Base-by-base conservation (phyloP, 2,329 filamentous ascomycete species). In the Pestalotiopsis sp. region DNA sequence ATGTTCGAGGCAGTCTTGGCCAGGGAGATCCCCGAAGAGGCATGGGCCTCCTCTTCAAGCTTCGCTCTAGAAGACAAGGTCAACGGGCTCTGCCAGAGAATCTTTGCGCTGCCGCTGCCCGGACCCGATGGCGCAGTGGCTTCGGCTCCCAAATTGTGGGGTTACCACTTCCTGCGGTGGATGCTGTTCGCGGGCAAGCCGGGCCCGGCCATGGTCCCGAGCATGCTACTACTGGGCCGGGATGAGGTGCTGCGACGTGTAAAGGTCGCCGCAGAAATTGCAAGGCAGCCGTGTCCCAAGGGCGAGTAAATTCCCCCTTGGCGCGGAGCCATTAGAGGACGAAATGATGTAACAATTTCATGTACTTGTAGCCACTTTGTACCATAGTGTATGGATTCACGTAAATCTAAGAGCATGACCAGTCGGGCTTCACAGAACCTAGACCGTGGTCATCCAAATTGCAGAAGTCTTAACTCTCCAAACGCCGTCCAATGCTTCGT, bases 401-500 rank as follows among this genome's bases (percentile, higher is more conserved):
- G 60, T 69, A 71, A 68, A 72, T 66, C 45, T 64, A 60, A 36
- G 58, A 69, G 70, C 64, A 25, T 25, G 5, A 17, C 36, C 59
- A n/a, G 59, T 39, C 59, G 7, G 36, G 59, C 38, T n/a, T 39
- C n/a, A 41, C 45, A 52, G 17, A 20, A 23, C 31, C 31, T 36
- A n/a, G 36, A 20, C 31, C 27, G 38, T 62, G 49, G n/a, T 39
- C n/a, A 36, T 41, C 4, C n/a, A n/a, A 49, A 27, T 61, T 27
- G 52, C 57, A 39, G 65, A 66, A 70, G 59, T 25, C 67, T 67
- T 67, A 9, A 52, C 63, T 68, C 67, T 39, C 49, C 60, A 64
- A 78, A 78, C 77, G 76, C 77, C 77, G 68, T 70, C 69, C 67
- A 72, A 78, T 78, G 77, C 76, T 75, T 77, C 76, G 67, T 77